Base-by-base conservation (phyloP, 306 rosid genomes). In the Herpetospermum pedunculosum region DNA sequence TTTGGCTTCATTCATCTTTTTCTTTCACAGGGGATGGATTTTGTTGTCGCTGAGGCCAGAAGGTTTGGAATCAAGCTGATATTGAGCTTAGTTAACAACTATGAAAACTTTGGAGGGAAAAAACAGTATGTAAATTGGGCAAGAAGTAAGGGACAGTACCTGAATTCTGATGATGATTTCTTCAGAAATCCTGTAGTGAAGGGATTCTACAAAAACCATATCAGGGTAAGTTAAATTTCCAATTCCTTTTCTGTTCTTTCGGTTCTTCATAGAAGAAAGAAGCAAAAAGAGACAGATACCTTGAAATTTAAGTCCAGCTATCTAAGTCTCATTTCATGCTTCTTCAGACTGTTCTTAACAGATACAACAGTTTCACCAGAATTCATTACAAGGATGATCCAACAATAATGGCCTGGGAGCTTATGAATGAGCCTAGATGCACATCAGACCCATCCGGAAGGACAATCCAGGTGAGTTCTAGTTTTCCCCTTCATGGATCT, bases 391-490 rank as follows among this genome's bases (percentile, higher is more conserved):
- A 83, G 78, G 89, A 90, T 79, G 98, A 93, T 57, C 84, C 97
- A 14, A 87, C 98, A 76, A 90, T 93, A 79, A 90, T 93, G 98
- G 96, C 98, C 0, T 93, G 98, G 98, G 98, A 93, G 86, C 97
- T 93, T 18, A 90, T 93, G 73, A 93, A 90, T 73, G 98, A 90
- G 78, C 96, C 98, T 1, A 82, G 98, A 78, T 93, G 98, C 85
- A 78, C 89, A 65, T 90, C 98, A 70, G 98, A 93, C 84, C 89
- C 92, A 79, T 88, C 93, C 8, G 98, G 98, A 47, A 83, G 93
- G 69, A 93, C 93, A 32, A 86, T 93, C 77, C 97, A 93, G 96
- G 98, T 88, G 49, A 40, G 76, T 75, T 48, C 0, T 3, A 4
- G 30, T 32, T 50, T 50, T 37, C 15, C 47, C 63, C 71, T 67